Base-by-base conservation (phyloP, 1,284 basidiomycete species). In the Austroboletus niveus region DNA sequence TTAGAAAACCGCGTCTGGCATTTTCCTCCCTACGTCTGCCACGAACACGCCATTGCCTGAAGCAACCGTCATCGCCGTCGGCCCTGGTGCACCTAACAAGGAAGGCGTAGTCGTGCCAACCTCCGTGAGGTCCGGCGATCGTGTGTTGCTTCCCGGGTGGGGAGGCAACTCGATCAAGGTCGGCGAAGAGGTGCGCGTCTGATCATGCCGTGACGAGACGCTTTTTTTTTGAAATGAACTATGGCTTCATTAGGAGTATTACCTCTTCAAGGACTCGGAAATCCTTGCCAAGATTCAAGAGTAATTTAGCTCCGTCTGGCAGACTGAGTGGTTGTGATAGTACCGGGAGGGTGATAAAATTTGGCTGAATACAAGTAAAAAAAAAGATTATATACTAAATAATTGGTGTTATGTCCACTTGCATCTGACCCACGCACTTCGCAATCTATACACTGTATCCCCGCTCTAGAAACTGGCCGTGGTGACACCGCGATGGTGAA, bases 211-310 rank as follows among this genome's bases (percentile, higher is more conserved):
- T 36, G 30, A 8, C 24, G 12, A 38, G n/a, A 17, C 5, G 15
- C 34, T 36, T 45, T 1, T 22, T 20, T 1, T 22, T 20, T 9
- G 22, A 1, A 20, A 20, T 41, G 11, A 43, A 27, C 45, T 57
- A 31, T 48, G 48, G 31, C 2, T 31, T 50, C 3, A 20, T 45
- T 58, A 44, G 93, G 96, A 98, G 72, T 99, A 91, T 77, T 89
- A 84, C 75, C 76, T 98, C 55, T 98, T 97, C 85, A 92, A 89
- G 73, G 96, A 98, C 75, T 76, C 85, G 35, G 96, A 98, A 68
- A 98, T 98, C 70, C 82, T 98, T 49, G 96, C 96, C 60, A 98
- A 97, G 80, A 94, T 98, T 69, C 82, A 87, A 73, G 95, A 98
- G 79, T 98, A 83, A 75, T 15, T 14, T 12, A 22, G 29, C 17